These are phyloP conservation scores for Pleurotus giganteus DNA, from an alignment of 768 basidiomycete genomes.

Conservation along the genomic window DNA sequence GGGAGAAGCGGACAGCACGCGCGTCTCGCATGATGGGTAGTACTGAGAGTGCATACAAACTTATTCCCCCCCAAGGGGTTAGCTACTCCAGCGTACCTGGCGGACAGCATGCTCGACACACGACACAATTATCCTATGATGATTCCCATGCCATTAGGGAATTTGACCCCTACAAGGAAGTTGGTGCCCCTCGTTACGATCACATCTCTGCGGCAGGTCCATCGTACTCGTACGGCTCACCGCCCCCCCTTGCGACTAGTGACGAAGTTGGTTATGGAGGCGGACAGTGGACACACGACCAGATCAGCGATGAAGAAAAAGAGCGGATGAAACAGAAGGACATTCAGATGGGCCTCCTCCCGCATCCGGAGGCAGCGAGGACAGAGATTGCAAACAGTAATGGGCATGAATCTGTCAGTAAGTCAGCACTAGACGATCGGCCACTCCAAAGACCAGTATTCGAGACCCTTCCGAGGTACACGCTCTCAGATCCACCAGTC, in stretches of 20 bases:
- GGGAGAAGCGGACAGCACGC: slow-evolving; percentile 45
- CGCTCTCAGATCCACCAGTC: slow-evolving; percentile 1
- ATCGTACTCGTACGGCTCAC: slow-evolving; percentile 13
- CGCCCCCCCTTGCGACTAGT: slow-evolving; percentile 13
- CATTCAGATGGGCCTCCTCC: slow-evolving; percentile 6
- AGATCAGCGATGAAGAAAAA: slow-evolving; percentile 33
- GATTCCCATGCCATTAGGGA: slow-evolving; percentile 19
- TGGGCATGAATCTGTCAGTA: not conserved
- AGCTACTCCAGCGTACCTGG: slow-evolving; percentile 25
- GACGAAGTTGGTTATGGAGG: slow-evolving; percentile 33
- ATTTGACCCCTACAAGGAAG: slow-evolving; percentile 41
- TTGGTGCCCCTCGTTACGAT: slow-evolving; percentile 12
- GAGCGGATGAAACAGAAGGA: slow-evolving; percentile 10
- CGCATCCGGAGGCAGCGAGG: not conserved
- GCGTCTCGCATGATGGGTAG: slow-evolving; percentile 31
- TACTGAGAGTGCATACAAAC: slow-evolving; percentile 32
- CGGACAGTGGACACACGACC: slow-evolving; percentile 32
- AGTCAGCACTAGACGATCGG: not conserved
- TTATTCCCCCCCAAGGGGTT: slow-evolving; percentile 21
- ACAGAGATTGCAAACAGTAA: not conserved
- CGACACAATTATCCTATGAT: slow-evolving; percentile 8
- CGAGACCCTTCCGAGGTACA: slow-evolving; percentile 1
- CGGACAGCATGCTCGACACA: slow-evolving; percentile 11
- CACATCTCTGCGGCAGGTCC: slow-evolving; percentile 1
- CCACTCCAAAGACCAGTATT: not conserved